These are phyloP conservation scores for Podospora anserina DNA, from an alignment of 495 filamentous ascomycete species.

Conservation along the genomic window DNA sequence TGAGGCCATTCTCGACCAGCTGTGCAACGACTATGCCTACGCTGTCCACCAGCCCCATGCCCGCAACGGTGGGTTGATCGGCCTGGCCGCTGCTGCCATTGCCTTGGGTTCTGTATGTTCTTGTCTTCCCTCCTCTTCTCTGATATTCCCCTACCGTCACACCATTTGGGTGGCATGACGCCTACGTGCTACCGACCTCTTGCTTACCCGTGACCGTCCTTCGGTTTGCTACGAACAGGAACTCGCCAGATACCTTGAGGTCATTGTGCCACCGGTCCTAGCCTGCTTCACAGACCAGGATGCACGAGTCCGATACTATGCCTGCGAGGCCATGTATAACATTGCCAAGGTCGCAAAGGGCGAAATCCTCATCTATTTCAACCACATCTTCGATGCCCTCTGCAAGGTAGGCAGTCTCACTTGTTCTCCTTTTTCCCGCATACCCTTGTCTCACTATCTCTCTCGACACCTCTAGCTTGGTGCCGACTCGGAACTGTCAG, in stretches of 20 bases:
- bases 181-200: background rate
- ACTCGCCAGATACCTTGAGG: conserved; percentile 82
- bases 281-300: conserved; percentile 98
- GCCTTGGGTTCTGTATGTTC: conserved; percentile 81
- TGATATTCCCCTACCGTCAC: background rate
- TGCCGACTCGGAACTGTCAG: conserved; percentile 91
- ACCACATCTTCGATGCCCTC: conserved; percentile 94
- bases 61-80: conserved; percentile 93
- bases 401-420: conserved; percentile 65
- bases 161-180: background rate
- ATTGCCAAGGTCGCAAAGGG: conserved; percentile 99
- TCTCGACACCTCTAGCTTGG: conserved; percentile 61
- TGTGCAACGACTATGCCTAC: conserved; percentile 97
- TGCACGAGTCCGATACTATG: conserved; percentile 96
- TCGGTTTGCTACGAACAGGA: conserved; percentile 47
- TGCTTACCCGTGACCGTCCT: conserved; percentile 11
- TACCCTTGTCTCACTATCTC: conserved; percentile 9
- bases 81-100: conserved; percentile 93
- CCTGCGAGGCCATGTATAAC: conserved; percentile 99
- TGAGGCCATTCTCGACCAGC: conserved; percentile 83
- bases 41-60: conserved; percentile 97
- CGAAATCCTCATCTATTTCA: conserved; percentile 93
- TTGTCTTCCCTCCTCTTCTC: conserved; percentile 5
- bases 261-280: conserved; percentile 95
- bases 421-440: conserved; percentile 19